These are phyloP conservation scores for Hyaloscypha hepaticicola DNA, from an alignment of 495 filamentous ascomycete species.

Conservation along the genomic window DNA sequence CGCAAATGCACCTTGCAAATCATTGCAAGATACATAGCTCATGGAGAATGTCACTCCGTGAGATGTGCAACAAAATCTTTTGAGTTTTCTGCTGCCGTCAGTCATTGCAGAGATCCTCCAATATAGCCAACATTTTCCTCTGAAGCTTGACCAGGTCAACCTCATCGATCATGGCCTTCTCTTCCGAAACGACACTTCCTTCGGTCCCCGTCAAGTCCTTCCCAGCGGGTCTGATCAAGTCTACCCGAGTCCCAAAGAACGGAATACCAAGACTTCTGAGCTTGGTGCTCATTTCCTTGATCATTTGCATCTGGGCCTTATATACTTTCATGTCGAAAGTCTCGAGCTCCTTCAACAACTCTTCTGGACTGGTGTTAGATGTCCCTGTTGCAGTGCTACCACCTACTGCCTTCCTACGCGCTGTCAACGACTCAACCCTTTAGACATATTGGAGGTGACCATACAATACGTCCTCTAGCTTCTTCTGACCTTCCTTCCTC, in stretches of 20 bases:
- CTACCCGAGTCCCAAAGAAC: constrained; percentile 56
- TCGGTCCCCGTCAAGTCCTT: constrained; percentile 14
- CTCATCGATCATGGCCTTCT: constrained; percentile 39
- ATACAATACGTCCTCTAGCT: constrained; percentile 49
- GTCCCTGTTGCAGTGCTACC: constrained; percentile 43
- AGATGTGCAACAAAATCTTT: constrained; percentile 22
- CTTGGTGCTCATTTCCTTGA: constrained; percentile 52
- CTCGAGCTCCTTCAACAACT: constrained; percentile 53
- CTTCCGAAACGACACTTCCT: not conserved
- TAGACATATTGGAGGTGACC: constrained; percentile 9
- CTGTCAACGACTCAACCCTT: constrained; percentile 3
- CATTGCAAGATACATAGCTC: not conserved
- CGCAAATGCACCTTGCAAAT: not conserved
- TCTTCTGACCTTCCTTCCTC: constrained; percentile 49
- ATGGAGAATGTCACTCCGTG: constrained; percentile 14
- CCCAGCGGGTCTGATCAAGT: constrained; percentile 37
- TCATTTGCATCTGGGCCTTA: constrained; percentile 58
- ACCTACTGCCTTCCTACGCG: constrained; percentile 31
- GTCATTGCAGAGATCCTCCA: constrained; percentile 61
- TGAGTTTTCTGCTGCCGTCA: not conserved
- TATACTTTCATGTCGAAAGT: constrained; percentile 63
- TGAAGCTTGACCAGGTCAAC: constrained; percentile 53
- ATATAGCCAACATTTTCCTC: constrained; percentile 58
- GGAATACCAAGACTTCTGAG: constrained; percentile 60
- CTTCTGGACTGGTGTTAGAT: constrained; percentile 36